A percentile compares a stretch with the other conserved stretches of the same genome.
Evolutionary conservation across 2,329 filamentous ascomycete species (phyloP).

Genomic region (Fusarium transvaalense): DNA sequence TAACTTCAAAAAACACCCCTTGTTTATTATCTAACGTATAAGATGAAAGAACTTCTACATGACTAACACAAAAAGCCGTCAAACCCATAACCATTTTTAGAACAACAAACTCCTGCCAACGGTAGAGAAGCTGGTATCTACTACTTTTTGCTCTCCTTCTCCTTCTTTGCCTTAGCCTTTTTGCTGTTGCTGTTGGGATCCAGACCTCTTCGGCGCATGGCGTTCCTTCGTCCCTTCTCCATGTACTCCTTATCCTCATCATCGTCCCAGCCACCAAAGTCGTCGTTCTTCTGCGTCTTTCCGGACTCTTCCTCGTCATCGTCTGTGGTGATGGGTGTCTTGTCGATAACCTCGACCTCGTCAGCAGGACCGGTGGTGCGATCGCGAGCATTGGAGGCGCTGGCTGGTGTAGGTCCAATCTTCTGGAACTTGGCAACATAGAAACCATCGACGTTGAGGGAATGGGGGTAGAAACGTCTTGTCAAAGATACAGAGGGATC

Average conservation of each 20-base stretch:
- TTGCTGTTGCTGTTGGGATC: slow-evolving; percentile 71
- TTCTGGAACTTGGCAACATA: slow-evolving; percentile 99
- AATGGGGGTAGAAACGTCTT: slow-evolving; percentile 88
- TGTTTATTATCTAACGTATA: slow-evolving; percentile 34
- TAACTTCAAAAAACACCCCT: slow-evolving; percentile 17
- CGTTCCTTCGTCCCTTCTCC: slow-evolving; percentile 77
- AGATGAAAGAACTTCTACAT: slow-evolving; percentile 30
- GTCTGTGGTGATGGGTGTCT: slow-evolving; percentile 71
- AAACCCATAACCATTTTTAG: slow-evolving; percentile 34
- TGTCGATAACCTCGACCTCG: slow-evolving; percentile 69
- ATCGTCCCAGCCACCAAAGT: slow-evolving; percentile 81
- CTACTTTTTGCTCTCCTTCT: slow-evolving; percentile 47
- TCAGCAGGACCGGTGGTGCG: slow-evolving; percentile 48
- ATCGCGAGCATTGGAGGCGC: slow-evolving; percentile 53
- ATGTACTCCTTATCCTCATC: slow-evolving; percentile 79
- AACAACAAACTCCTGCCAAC: slow-evolving; percentile 38
- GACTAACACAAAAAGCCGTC: slow-evolving; percentile 26
- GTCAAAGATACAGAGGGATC: slow-evolving; percentile 86
- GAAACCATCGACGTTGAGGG: slow-evolving; percentile 97
- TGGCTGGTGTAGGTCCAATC: slow-evolving; percentile 78
- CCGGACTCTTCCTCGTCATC: slow-evolving; percentile 51
- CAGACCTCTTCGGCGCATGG: slow-evolving; percentile 79
- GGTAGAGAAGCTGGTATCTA: slow-evolving; percentile 34
- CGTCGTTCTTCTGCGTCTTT: slow-evolving; percentile 61
- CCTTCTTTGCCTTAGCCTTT: slow-evolving; percentile 50